Base-by-base conservation (phyloP, 257 asterid genomes). In the Primulina huaijiensis region DNA sequence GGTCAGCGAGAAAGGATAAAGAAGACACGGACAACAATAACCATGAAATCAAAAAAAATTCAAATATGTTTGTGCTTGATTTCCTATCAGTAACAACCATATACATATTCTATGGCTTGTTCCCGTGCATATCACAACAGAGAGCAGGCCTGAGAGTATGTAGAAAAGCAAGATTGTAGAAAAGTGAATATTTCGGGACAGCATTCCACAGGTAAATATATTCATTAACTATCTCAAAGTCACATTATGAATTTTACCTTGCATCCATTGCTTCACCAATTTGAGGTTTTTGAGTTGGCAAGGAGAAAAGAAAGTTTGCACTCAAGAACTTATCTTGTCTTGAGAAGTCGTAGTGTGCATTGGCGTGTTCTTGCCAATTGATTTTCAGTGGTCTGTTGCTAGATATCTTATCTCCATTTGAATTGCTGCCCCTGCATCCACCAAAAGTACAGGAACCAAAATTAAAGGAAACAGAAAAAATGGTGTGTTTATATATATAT, bases 351-450 rank as follows among this genome's bases (percentile, higher is more conserved):
- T 82, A 67, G 80, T 83, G 96, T 34, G 88, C 88, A 65, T 77
- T 78, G 72, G 83, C 96, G 72, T 93, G 95, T 68, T 85, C 84
- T 35, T 77, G 34, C 97, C 90, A 93, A 77, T 93, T 93, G 66
- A 27, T 72, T 87, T 78, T 85, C 19, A 76, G 90, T 46, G 65
- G 46, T 76, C 74, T 73, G 76, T 81, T 64, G 68, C 75, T 65
- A 56, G 62, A 75, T 27, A 69, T 71, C 70, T 75, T 69, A 67
- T 72, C 83, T 35, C 78, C 88, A 73, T 67, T 75, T 43, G 75
- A 72, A 75, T 69, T 73, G 77, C 69, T 71, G 70, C 69, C 77
- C 77, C 93, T 87, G 79, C 80, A 72, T 57, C 69, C 37, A 75
- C 23, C 69, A 11, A 71, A n/a, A 17, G 38, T 2, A 25, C 60